Percentiles rank a stretch among this genome's conserved stretches.
Evolutionary conservation across 208 protist species (phyloP).

Genomic region (Crithidia sp.): DNA sequence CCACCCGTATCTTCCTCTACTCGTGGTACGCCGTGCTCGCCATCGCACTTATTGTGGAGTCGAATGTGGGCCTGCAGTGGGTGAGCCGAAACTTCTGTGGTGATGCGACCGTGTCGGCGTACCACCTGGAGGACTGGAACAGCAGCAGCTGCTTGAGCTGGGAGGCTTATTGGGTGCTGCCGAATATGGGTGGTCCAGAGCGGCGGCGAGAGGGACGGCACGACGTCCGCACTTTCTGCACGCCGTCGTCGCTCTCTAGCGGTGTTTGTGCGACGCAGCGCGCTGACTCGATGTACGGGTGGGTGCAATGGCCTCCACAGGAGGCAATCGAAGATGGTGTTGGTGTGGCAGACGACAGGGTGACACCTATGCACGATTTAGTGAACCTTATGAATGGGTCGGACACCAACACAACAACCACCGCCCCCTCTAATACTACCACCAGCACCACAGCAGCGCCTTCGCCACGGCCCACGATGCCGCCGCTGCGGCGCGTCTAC

Average conservation of each 20-base stretch:
- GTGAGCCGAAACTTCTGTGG: constrained; percentile 67
- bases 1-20: constrained; percentile 59
- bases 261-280: no score
- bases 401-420: no score
- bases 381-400: no score
- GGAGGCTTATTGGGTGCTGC: constrained; percentile 35
- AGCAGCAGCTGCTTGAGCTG: constrained; percentile 39
- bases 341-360: no score
- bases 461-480: constrained; percentile 36
- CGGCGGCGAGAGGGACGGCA: no score
- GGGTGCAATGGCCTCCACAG: constrained; percentile 4
- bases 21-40: constrained; percentile 72
- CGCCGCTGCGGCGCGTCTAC: constrained; percentile 33
- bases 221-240: no score
- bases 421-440: no score
- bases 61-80: constrained; percentile 69
- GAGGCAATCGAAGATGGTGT: not conserved
- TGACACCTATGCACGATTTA: not conserved
- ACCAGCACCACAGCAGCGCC: not conserved
- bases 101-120: constrained; percentile 37
- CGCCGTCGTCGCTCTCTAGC: no score
- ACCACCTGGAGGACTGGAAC: constrained; percentile 58
- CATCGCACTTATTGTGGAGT: constrained; percentile 61
- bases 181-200: not conserved
- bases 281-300: not conserved